phyloP scores from a whole-genome alignment of 345 rosid species.

The Melaleuca quinquenervia region DNA sequence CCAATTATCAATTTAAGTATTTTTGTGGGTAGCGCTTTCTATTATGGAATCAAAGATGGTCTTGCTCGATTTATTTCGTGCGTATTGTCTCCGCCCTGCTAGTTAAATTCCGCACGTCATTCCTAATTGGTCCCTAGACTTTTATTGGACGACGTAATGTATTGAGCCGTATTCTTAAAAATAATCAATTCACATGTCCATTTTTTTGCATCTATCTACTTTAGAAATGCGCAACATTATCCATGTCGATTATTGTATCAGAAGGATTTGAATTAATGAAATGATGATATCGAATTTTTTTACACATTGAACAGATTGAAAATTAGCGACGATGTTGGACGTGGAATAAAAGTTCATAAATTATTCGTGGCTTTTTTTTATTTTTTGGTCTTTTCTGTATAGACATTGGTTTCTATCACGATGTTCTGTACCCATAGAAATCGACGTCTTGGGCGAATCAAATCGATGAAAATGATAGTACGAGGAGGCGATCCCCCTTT shows the following conservation, averaged over 20 bases:
- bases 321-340: rapidly evolving
- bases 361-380: not conserved
- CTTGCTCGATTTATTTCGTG: too few relatives aligned
- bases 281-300: not conserved
- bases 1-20: not conserved
- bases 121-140: not conserved
- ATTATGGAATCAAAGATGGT: too few relatives aligned
- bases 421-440: not conserved
- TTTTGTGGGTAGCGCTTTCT: not conserved
- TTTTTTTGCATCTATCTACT: not conserved
- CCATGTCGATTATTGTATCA: not conserved
- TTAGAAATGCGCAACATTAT: not conserved
- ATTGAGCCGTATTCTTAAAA: not conserved
- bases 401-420: not conserved
- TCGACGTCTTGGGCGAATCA: not conserved
- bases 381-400: not conserved
- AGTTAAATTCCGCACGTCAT: not conserved
- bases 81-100: not conserved
- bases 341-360: not conserved
- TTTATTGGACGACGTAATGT: not conserved
- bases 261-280: not conserved
- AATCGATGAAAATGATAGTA: not conserved
- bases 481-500: not conserved
- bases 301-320: too few relatives aligned
- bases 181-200: not conserved